Evolutionary conservation across 352 stramenopile genomes (phyloP).

Genomic region (Pythium angustatum): DNA sequence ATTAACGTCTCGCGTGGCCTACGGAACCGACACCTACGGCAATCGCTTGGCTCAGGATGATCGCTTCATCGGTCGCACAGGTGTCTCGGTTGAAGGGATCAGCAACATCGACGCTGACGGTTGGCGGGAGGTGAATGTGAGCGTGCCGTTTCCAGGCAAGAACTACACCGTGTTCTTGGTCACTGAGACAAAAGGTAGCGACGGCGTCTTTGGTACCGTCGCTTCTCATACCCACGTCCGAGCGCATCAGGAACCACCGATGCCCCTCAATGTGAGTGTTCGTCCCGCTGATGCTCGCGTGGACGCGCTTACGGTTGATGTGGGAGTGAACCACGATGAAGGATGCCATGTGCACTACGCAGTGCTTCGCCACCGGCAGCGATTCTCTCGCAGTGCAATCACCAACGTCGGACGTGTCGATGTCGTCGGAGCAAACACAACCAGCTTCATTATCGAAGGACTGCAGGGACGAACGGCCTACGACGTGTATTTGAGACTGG

Average conservation of each 20-base stretch:
- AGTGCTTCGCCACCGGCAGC: conserved; percentile 40
- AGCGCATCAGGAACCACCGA: conserved; percentile 48
- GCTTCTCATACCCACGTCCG: conserved; percentile 56
- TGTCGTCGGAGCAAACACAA: conserved; percentile 25
- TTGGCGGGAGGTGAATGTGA: conserved; percentile 56
- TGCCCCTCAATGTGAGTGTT: conserved; percentile 39
- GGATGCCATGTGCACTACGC: conserved; percentile 62
- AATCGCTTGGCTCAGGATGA: conserved; percentile 69
- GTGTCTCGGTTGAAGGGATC: conserved; percentile 35
- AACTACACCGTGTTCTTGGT: conserved; percentile 81
- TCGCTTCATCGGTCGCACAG: conserved; percentile 45
- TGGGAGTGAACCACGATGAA: conserved; percentile 48
- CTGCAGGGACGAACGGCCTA: conserved; percentile 63
- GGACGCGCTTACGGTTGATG: conserved; percentile 56
- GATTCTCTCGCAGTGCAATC: conserved; percentile 24
- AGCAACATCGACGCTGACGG: conserved; percentile 28
- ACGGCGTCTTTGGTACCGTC: conserved; percentile 73
- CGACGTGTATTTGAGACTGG: conserved; percentile 69
- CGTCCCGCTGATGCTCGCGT: conserved; percentile 60
- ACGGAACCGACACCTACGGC: conserved; percentile 51
- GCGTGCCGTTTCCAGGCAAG: conserved; percentile 44
- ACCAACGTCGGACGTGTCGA: conserved; percentile 17
- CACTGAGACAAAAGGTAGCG: conserved; percentile 65
- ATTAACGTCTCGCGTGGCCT: conserved; percentile 37
- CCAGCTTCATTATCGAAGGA: conserved; percentile 47